Evolutionary conservation across 2,329 filamentous ascomycete species (phyloP), one percentile per base, ranked within the genome.

Genomic region (Cytospora piceae): DNA sequence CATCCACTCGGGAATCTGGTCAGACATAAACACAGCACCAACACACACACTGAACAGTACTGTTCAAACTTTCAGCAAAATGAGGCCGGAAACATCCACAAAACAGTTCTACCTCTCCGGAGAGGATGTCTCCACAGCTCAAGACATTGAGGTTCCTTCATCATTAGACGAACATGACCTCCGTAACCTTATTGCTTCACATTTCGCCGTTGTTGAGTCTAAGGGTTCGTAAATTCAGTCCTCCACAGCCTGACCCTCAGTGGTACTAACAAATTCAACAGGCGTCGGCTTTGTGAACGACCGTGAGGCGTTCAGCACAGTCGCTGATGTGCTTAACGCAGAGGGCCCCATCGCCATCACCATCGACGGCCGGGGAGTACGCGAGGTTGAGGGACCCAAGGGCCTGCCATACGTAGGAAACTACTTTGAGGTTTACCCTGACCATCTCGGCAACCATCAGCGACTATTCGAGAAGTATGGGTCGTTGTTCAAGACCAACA

Each of bases 391-490:
- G 2, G 84, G 85, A 0, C 82, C 84, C 5, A 74, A 73, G 22
- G 80, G 78, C 5, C 74, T 82, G 1, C 81, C 82, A 2, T 76
- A 80, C n/a, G 73, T 86, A 3, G 85, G 85, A 24, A 85, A 81
- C 69, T 83, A 80, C 73, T 82, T 82, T 54, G 83, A 86, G 66
- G 73, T 86, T 12, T 87, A 80, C 69, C 85, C 85, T 0, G 85
- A 87, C 68, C 83, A 85, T 66, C 76, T 87, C 0, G 84, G 85
- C 3, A 87, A 87, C 72, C 81, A 85, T 64, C 79, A 85, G 55
- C 78, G 83, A 0, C 74, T 86, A 0, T 86, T 86, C 60, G 79
- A 82, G 1, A 78, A 78, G 46, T 85, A 84, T 66, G 84, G 84
- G 0, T 79, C 81, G 0, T 67, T 87, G 1, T 78, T 87, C 71